Percentiles rank a stretch among this genome's conserved stretches.
Evolutionary conservation across 2,329 filamentous ascomycete species (phyloP).

Genomic region (Neonectria sp.): DNA sequence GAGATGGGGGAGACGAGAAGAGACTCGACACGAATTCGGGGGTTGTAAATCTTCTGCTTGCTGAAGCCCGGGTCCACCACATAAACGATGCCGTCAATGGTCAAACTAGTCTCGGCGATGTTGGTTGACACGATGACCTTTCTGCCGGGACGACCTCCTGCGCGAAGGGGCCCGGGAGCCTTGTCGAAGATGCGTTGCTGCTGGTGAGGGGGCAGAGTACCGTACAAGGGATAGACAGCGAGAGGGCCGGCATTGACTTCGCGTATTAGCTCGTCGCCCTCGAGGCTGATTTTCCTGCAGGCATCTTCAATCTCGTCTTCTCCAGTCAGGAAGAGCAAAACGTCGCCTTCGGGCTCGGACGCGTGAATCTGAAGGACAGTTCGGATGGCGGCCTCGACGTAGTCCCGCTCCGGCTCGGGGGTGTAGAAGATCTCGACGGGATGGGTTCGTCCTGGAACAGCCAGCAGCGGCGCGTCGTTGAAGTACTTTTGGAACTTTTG

Average conservation of each 20-base stretch:
- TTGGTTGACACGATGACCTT: slow-evolving; percentile 97
- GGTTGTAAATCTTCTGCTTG: slow-evolving; percentile 99
- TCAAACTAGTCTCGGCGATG: slow-evolving; percentile 97
- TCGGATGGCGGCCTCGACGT: slow-evolving; percentile 93
- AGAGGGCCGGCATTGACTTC: slow-evolving; percentile 94
- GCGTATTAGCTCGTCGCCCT: slow-evolving; percentile 91
- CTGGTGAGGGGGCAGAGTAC: slow-evolving; percentile 90
- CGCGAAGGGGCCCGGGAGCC: slow-evolving; percentile 79
- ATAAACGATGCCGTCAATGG: slow-evolving; percentile 98
- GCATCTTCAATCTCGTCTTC: slow-evolving; percentile 99
- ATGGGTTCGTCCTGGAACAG: slow-evolving; percentile 94
- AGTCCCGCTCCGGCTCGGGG: slow-evolving; percentile 94
- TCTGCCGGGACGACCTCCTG: slow-evolving; percentile 88
- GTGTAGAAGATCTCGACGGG: slow-evolving; percentile 99
- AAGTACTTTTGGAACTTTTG: slow-evolving; percentile 99
- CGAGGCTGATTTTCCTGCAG: slow-evolving; percentile 89
- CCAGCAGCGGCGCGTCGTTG: slow-evolving; percentile 91
- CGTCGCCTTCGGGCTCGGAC: slow-evolving; percentile 91
- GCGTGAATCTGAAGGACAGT: slow-evolving; percentile 98
- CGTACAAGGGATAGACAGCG: slow-evolving; percentile 93
- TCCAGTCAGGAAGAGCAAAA: slow-evolving; percentile 94
- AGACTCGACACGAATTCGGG: slow-evolving; percentile 95
- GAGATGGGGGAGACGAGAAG: slow-evolving; percentile 98
- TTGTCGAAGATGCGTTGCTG: slow-evolving; percentile 97
- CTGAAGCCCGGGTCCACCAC: slow-evolving; percentile 99